Base-by-base conservation (phyloP, 2,329 filamentous ascomycete species). In the Fusarium buharicum region DNA sequence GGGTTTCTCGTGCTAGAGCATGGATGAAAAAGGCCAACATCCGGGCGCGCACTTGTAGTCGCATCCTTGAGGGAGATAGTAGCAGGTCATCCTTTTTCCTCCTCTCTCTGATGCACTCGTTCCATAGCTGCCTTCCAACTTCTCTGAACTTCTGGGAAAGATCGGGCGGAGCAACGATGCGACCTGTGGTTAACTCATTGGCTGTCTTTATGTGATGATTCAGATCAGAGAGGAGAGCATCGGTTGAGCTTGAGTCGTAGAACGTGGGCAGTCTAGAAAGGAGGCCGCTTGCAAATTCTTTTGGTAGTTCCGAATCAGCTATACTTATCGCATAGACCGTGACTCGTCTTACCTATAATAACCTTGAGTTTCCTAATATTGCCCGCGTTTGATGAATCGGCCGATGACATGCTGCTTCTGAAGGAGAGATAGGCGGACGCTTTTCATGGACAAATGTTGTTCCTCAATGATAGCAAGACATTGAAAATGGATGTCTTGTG, bases 21-120 rank as follows among this genome's bases (percentile, higher is more conserved):
- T 96, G 78, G 52, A 94, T 74, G 13, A 88, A 76, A 68, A 91
- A 92, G 0, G 90, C 84, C 66, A 93, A 78, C 2, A 83, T 73
- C 37, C 83, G 79, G 12, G 75, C 74, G 13, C 78, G 70, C 7
- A 77, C 62, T 3, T 83, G 64, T 24, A 81, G 65, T 51, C 43
- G 76, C 37, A 46, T 36, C 20, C 50, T 62, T 1, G 68, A 64
- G 55, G 66, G 55, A 0, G 70, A 63, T 4, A 66, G 51, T 2
- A 54, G 47, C 18, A 66, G 38, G 22, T 69, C 53, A 12, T 41
- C 61, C 39, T 14, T 64, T 34, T 60, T 73, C 51, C 59, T 73
- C 69, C 46, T 79, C 70, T 86, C 69, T 22, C 83, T 81, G 2
- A 86, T 86, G 36, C 86, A 86, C 6, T 83, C 70, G 62, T 92